These are phyloP conservation scores for Suhomyces wounanorum DNA, from an alignment of 1,139 yeast species.

Conservation along the genomic window DNA sequence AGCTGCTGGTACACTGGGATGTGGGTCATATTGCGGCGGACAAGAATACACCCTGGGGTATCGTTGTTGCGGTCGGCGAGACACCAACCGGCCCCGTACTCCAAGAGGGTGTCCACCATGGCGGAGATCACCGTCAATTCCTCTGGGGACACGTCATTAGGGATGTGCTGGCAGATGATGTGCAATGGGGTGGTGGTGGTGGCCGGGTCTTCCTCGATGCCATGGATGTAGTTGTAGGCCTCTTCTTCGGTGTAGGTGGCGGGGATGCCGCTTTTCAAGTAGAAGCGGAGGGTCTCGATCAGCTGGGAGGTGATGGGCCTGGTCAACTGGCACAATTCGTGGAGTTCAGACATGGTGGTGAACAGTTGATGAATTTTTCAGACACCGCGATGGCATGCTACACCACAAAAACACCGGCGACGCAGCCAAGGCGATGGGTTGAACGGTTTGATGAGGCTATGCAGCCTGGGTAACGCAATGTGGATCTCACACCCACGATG, in stretches of 20 bases:
- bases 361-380: conserved; percentile 3
- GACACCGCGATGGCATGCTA: conserved; percentile 6
- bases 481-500: background rate
- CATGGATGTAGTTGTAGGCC: conserved; percentile 55
- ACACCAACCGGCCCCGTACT: conserved; percentile 94
- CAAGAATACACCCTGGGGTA: conserved; percentile 75
- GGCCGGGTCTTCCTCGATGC: conserved; percentile 41
- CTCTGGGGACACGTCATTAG: conserved; percentile 40
- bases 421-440: background rate
- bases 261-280: conserved; percentile 66
- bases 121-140: conserved; percentile 51
- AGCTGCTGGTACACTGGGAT: conserved; percentile 52
- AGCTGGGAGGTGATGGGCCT: conserved; percentile 57
- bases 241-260: conserved; percentile 83
- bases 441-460: background rate
- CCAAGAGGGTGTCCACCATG: conserved; percentile 67
- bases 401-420: background rate
- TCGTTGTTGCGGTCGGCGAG: conserved; percentile 63
- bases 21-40: conserved; percentile 48
- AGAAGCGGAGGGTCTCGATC: conserved; percentile 43
- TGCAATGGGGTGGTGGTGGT: conserved; percentile 77
- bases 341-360: conserved; percentile 64
- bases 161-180: conserved; percentile 55
- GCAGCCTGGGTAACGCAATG: background rate
- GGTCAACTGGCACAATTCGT: conserved; percentile 62